These are phyloP conservation scores for Talaromyces proteolyticus DNA, from an alignment of 495 filamentous ascomycete species.

Conservation along the genomic window DNA sequence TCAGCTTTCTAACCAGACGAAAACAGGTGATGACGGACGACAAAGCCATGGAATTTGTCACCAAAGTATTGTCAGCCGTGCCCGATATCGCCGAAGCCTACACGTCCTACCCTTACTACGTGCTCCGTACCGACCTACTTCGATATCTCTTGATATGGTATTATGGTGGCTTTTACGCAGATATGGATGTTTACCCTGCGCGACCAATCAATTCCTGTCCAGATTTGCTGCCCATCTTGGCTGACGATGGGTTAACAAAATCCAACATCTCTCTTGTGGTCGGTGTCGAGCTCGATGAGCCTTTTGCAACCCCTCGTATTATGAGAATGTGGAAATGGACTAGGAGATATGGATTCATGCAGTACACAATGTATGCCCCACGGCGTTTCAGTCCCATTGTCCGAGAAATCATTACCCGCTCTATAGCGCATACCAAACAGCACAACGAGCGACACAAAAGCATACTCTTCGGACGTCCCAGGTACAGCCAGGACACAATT, in stretches of 20 bases:
- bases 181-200: slow-evolving; percentile 35
- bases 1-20: not conserved
- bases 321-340: slow-evolving; percentile 37
- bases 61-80: slow-evolving; percentile 16
- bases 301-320: slow-evolving; percentile 23
- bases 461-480: slow-evolving; percentile 8
- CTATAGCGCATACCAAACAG: slow-evolving; percentile 27
- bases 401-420: slow-evolving; percentile 28
- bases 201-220: slow-evolving; percentile 26
- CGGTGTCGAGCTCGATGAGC: slow-evolving; percentile 37
- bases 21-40: slow-evolving; percentile 21
- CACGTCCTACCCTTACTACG: slow-evolving; percentile 26
- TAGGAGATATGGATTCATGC: slow-evolving; percentile 31
- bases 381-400: slow-evolving; percentile 34
- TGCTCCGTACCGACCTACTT: slow-evolving; percentile 42
- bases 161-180: slow-evolving; percentile 46
- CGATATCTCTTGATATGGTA: slow-evolving; percentile 43
- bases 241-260: not conserved
- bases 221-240: slow-evolving; percentile 17
- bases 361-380: slow-evolving; percentile 35
- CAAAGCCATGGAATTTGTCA: slow-evolving; percentile 25
- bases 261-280: slow-evolving; percentile 30
- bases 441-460: slow-evolving; percentile 11
- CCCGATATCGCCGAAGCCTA: slow-evolving; percentile 25
- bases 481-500: slow-evolving; percentile 23